Percentiles rank a stretch among this genome's conserved stretches.
These are phyloP conservation scores for rapeseed (Brassica napus) DNA, from an alignment of 345 rosid species.

Conservation along the genomic window Da-Ae NC_063445.1:50746501-50747000, in stretches of 20 bases:
- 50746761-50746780: neutral
- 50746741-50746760: neutral
- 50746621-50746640: neutral
- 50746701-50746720: neutral
- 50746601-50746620: neutral
- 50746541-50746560: neutral
- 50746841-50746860: neutral
- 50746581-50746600: neutral
- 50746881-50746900: constrained; percentile 28
- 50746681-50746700: constrained; percentile 16
- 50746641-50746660: neutral
- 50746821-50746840: neutral
- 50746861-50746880: neutral
- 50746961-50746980: constrained; percentile 38
- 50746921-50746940: constrained; percentile 25
- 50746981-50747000: constrained; percentile 45
- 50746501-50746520: neutral
- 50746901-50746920: constrained; percentile 24
- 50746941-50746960: constrained; percentile 45
- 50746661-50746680: constrained; percentile 4
- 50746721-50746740: neutral
- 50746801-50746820: constrained; percentile 5
- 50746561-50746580: constrained; percentile 9
- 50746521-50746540: neutral
- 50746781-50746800: neutral